These are phyloP conservation scores for Lagenidium sp. DNA, from an alignment of 352 stramenopile species.

Conservation along the genomic window DNA sequence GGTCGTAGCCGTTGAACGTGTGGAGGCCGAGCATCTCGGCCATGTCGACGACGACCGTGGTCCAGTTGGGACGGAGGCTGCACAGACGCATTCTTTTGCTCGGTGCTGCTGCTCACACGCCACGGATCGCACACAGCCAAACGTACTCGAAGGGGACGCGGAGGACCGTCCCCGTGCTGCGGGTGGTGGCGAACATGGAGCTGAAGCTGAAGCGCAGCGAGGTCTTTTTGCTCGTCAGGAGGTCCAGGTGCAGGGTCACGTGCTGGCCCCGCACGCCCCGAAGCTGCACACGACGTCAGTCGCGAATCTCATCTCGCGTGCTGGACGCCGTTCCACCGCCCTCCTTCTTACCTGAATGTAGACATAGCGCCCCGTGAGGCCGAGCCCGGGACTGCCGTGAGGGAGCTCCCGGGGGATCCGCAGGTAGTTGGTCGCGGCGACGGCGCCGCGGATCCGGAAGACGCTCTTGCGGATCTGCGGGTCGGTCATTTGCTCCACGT, in stretches of 20 bases:
- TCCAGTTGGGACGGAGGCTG: conserved; percentile 48
- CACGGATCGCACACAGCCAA: background rate
- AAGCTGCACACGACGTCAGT: conserved; percentile 10
- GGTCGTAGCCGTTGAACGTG: conserved; percentile 58
- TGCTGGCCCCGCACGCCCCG: conserved; percentile 27
- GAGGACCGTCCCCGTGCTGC: conserved; percentile 51
- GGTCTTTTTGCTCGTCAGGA: conserved; percentile 61
- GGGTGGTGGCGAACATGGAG: conserved; percentile 45
- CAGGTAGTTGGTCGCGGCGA: conserved; percentile 68
- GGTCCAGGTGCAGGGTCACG: conserved; percentile 58
- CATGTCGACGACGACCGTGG: conserved; percentile 58
- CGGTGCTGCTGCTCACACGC: background rate
- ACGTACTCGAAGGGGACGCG: conserved; percentile 34
- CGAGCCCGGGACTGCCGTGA: conserved; percentile 43
- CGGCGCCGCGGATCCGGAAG: conserved; percentile 60
- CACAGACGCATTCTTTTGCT: background rate
- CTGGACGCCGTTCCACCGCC: background rate
- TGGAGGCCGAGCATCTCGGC: conserved; percentile 44
- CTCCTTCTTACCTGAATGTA: conserved; percentile 48
- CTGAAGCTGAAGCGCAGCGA: conserved; percentile 58
- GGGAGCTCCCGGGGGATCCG: conserved; percentile 48
- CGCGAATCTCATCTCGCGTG: background rate
- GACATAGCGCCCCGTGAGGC: conserved; percentile 52
- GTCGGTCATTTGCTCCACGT: conserved; percentile 65
- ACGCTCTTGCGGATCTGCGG: conserved; percentile 67